A percentile compares a stretch with the other conserved stretches of the same genome.
Evolutionary conservation across 352 stramenopile genomes (phyloP).

Genomic region (Phytophthora citrophthora): DNA sequence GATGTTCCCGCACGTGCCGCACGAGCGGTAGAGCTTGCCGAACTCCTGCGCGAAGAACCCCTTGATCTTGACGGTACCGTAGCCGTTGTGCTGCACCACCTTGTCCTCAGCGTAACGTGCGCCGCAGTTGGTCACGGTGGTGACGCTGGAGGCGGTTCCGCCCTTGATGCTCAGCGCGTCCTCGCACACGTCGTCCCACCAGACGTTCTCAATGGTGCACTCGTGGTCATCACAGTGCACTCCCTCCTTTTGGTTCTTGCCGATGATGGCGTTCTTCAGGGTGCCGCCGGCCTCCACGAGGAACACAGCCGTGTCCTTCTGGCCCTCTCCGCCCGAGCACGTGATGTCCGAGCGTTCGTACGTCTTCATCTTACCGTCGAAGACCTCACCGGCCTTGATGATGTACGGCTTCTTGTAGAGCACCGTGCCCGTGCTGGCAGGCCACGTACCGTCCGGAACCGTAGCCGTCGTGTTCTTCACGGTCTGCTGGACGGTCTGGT

Average conservation of each 20-base stretch:
- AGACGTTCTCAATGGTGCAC: background rate
- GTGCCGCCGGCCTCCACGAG: background rate
- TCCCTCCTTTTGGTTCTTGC: background rate
- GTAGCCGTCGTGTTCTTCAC: slow-evolving; percentile 5
- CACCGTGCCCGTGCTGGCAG: background rate
- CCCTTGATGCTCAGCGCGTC: slow-evolving; percentile 6
- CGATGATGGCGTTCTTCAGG: background rate
- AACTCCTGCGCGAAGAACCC: background rate
- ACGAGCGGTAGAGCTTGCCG: background rate
- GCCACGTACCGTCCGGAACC: background rate
- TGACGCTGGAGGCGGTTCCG: slow-evolving; percentile 18
- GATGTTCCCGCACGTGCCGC: background rate
- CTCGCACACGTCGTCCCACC: background rate
- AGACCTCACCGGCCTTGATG: background rate
- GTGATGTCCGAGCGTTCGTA: background rate
- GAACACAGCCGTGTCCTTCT: background rate
- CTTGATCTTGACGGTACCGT: background rate
- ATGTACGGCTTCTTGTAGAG: background rate
- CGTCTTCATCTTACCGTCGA: background rate
- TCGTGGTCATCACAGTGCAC: background rate
- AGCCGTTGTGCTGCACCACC: slow-evolving; percentile 24
- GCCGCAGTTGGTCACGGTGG: slow-evolving; percentile 37
- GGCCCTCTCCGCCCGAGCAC: background rate
- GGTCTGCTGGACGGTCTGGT: no score
- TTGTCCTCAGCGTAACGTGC: slow-evolving; percentile 48